These are phyloP conservation scores for Suillus spraguei DNA, from an alignment of 768 basidiomycete genomes.

Conservation along the genomic window DNA sequence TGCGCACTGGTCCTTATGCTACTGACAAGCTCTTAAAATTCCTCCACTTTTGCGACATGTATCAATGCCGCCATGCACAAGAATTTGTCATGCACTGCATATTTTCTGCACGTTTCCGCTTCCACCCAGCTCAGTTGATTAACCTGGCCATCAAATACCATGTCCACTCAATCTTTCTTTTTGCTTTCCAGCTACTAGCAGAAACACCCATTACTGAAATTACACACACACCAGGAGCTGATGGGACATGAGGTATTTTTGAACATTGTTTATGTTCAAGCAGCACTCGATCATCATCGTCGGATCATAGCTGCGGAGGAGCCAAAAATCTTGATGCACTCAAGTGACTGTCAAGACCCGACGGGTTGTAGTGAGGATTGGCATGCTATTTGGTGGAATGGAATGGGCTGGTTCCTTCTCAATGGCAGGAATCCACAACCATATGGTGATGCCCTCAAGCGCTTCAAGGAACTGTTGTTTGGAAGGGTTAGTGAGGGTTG, in stretches of 20 bases:
- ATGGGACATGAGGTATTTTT: slow-evolving; percentile 9
- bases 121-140: slow-evolving; percentile 6
- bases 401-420: not conserved
- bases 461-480: not conserved
- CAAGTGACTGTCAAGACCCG: slow-evolving; percentile 9
- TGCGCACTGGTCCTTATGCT: not conserved
- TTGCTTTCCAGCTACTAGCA: slow-evolving; percentile 1
- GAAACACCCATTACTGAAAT: slow-evolving; percentile 3
- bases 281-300: slow-evolving; percentile 9
- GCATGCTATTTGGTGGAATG: slow-evolving; percentile 20
- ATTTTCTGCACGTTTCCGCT: not conserved
- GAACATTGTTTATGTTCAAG: slow-evolving; percentile 1
- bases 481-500: not conserved
- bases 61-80: not conserved
- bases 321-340: slow-evolving; percentile 4
- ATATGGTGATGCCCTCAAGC: not conserved
- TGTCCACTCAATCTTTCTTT: not conserved
- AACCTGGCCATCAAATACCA: slow-evolving; percentile 8
- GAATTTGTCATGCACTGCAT: not conserved
- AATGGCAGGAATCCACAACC: not conserved
- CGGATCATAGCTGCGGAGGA: slow-evolving; percentile 14
- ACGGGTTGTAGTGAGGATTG: slow-evolving; percentile 13
- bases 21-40: not conserved
- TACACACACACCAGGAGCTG: not conserved
- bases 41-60: slow-evolving; percentile 1